A percentile compares a stretch with the other conserved stretches of the same genome.
Conservation (phyloP, 768 basidiomycete species). For the Boletales sp. region DNA sequence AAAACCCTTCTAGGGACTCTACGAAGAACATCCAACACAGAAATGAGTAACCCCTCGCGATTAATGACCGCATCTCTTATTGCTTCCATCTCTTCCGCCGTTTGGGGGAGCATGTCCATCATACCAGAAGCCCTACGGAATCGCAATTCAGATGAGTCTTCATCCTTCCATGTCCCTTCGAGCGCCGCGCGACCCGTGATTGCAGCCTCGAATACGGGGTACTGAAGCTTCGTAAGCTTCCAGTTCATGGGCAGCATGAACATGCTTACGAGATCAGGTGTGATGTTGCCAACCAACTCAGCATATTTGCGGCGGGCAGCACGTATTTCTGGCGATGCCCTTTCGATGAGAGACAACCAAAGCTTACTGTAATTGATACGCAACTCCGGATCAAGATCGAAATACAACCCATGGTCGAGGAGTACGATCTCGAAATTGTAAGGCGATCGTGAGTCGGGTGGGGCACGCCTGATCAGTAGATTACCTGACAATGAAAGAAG, state of each 20-base stretch:
- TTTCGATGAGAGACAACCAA: conserved; percentile 85
- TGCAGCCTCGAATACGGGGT: conserved; percentile 92
- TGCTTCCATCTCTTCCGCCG: conserved; percentile 73
- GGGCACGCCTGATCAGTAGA: conserved; percentile 80
- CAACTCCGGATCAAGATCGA: conserved; percentile 78
- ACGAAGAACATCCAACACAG: conserved; percentile 85
- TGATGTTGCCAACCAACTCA: conserved; percentile 85
- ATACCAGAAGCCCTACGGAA: conserved; percentile 70
- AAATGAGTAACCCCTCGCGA: conserved; percentile 76
- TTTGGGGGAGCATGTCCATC: conserved; percentile 71
- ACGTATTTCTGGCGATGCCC: conserved; percentile 59
- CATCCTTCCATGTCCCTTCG: conserved; percentile 53
- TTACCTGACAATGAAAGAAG: conserved; percentile 53
- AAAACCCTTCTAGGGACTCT: conserved; percentile 79
- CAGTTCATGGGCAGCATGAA: neutral
- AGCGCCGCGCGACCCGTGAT: conserved; percentile 81
- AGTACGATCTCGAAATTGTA: conserved; percentile 97
- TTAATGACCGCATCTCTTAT: conserved; percentile 81
- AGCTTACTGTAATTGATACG: conserved; percentile 83
- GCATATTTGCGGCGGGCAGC: conserved; percentile 84
- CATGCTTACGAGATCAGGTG: conserved; percentile 69
- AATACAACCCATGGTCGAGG: conserved; percentile 92
- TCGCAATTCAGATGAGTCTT: conserved; percentile 27
- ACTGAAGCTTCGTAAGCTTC: conserved; percentile 43
- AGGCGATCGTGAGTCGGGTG: conserved; percentile 60